Evolutionary conservation across 1,284 basidiomycete species (phyloP).

Genomic region (Marasmius sp.): DNA sequence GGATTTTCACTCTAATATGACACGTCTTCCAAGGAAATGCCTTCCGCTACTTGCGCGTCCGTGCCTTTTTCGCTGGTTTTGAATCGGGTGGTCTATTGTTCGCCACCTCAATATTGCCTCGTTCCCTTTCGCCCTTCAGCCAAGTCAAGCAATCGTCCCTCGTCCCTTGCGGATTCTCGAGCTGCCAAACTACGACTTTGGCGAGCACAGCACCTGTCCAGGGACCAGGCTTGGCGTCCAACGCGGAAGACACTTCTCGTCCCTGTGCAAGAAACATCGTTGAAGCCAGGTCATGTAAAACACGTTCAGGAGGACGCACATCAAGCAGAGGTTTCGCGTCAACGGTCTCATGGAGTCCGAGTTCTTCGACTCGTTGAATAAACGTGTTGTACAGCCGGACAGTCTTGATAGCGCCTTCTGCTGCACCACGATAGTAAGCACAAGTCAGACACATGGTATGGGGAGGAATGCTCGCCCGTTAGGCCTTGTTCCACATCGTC

Average conservation of each 20-base stretch:
- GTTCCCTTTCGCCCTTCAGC: slow-evolving; percentile 55
- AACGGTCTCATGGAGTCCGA: slow-evolving; percentile 60
- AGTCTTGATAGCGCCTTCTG: slow-evolving; percentile 41
- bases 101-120: slow-evolving; percentile 41
- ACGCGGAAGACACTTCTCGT: slow-evolving; percentile 55
- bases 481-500: slow-evolving; percentile 39
- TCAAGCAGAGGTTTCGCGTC: slow-evolving; percentile 75
- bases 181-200: slow-evolving; percentile 79
- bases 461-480: slow-evolving; percentile 42
- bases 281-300: slow-evolving; percentile 4
- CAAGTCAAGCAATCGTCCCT: slow-evolving; percentile 70
- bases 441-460: neutral
- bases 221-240: slow-evolving; percentile 63
- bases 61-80: slow-evolving; percentile 42
- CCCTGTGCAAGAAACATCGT: slow-evolving; percentile 53
- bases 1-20: neutral
- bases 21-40: neutral
- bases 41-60: slow-evolving; percentile 30
- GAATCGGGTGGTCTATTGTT: slow-evolving; percentile 19
- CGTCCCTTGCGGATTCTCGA: slow-evolving; percentile 67
- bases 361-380: slow-evolving; percentile 55
- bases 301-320: slow-evolving; percentile 43
- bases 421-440: slow-evolving; percentile 26
- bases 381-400: slow-evolving; percentile 71
- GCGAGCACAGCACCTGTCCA: slow-evolving; percentile 69